Conservation (phyloP, 768 basidiomycete genomes). For the Suillus bovinus region DNA sequence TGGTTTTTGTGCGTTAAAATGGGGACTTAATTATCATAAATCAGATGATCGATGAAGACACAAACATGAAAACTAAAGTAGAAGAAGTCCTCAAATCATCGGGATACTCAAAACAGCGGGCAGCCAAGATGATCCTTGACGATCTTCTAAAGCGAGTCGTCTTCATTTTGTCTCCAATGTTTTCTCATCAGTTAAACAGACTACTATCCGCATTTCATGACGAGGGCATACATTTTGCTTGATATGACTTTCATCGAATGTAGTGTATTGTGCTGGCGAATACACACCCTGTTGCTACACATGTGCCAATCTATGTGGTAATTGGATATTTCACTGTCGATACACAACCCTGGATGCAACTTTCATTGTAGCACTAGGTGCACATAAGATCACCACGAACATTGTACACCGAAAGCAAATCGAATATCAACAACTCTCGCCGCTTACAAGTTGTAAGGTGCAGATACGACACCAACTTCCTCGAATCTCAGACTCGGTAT, state of each 20-base stretch:
- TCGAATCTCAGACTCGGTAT: constrained; percentile 78
- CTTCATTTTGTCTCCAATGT: background rate
- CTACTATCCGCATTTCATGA: background rate
- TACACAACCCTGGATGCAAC: background rate
- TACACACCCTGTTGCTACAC: background rate
- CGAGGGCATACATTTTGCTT: constrained; percentile 1
- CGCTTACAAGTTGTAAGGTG: background rate
- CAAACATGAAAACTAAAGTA: constrained; percentile 68
- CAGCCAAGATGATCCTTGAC: constrained; percentile 92
- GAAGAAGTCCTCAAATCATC: constrained; percentile 73
- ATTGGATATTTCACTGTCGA: background rate
- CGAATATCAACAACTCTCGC: too few relatives aligned
- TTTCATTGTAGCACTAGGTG: background rate
- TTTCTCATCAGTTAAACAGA: constrained; percentile 60
- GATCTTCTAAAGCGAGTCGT: constrained; percentile 80
- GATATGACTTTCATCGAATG: background rate
- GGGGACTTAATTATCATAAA: background rate
- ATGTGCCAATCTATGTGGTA: background rate
- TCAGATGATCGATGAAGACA: constrained; percentile 69
- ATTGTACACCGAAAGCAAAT: background rate
- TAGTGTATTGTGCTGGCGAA: background rate
- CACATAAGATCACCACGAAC: too few relatives aligned
- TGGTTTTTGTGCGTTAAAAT: background rate
- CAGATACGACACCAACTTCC: constrained; percentile 76
- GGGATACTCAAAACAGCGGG: constrained; percentile 74